phyloP scores from a whole-genome alignment of 2,329 filamentous ascomycete species.

The Orbilia oligospora region DNA sequence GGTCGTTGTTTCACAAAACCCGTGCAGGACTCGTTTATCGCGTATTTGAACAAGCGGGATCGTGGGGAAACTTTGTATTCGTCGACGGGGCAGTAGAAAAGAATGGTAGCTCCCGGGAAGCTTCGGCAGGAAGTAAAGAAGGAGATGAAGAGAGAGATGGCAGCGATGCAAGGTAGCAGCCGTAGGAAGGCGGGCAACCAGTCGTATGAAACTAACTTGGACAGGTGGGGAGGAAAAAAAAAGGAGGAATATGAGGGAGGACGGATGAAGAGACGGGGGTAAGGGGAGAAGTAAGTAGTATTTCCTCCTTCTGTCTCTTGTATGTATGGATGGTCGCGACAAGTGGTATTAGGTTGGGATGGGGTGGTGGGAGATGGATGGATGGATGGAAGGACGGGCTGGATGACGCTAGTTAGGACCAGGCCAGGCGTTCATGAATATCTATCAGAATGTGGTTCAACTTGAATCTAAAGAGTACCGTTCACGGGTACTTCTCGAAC shows the following conservation, averaged over 20 bases:
- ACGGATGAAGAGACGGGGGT: not conserved
- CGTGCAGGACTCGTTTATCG: slow-evolving; percentile 14
- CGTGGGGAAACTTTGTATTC: slow-evolving; percentile 14
- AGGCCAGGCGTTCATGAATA: not conserved
- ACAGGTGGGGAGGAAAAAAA: not conserved
- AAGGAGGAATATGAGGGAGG: not conserved
- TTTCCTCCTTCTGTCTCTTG: not conserved
- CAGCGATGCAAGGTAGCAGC: slow-evolving; percentile 8
- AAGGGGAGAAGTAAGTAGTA: not conserved
- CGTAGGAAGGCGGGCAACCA: not conserved
- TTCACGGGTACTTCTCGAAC: not conserved
- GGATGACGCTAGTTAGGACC: slow-evolving; percentile 33
- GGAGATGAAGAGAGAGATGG: slow-evolving; percentile 34
- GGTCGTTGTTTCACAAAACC: slow-evolving; percentile 21
- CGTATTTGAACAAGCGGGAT: slow-evolving; percentile 22
- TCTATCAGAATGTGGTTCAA: slow-evolving; percentile 1
- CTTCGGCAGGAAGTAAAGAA: slow-evolving; percentile 33
- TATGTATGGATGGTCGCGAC: not conserved
- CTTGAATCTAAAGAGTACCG: not conserved
- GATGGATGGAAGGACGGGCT: not conserved
- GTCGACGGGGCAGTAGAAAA: not conserved
- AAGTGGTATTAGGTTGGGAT: not conserved
- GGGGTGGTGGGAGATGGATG: not conserved
- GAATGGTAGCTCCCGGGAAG: slow-evolving; percentile 36
- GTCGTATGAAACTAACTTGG: not conserved